Conservation (phyloP, 257 asterid species). For the Catharanthus roseus region DNA sequence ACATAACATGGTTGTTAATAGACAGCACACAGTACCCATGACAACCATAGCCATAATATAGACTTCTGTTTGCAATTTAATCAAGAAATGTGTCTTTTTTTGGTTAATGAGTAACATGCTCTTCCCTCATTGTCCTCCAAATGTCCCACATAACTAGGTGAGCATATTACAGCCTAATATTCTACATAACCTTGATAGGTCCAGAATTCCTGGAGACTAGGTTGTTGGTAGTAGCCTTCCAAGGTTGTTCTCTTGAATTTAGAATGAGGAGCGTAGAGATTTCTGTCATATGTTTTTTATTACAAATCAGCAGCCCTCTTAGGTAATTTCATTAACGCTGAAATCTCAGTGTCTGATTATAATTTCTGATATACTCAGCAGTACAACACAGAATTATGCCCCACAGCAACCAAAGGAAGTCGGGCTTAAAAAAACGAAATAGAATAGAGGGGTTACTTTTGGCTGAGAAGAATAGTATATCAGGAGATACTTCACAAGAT, state of each 20-base stretch:
- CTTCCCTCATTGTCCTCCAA: not conserved
- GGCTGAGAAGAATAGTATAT: not conserved
- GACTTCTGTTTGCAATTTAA: not conserved
- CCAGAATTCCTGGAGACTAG: not conserved
- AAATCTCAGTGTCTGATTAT: not conserved
- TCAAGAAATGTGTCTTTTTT: not conserved
- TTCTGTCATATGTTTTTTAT: not conserved
- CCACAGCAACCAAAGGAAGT: not conserved
- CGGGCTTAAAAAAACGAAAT: not conserved
- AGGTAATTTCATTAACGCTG: not conserved
- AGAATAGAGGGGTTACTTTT: not conserved
- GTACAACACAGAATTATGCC: not conserved
- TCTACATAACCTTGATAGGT: not conserved
- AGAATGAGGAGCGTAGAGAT: not conserved
- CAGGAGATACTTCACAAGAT: conserved; percentile 7
- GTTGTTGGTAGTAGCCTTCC: no score
- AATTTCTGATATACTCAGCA: not conserved
- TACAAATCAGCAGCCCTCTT: not conserved
- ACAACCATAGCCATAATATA: not conserved
- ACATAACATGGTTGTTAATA: not conserved
- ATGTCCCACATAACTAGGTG: not conserved
- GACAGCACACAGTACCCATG: not conserved
- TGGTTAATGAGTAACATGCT: not conserved
- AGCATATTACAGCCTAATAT: not conserved
- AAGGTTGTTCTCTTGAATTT: not conserved